These are phyloP conservation scores for Hypoxylon sp. DNA, from an alignment of 2,329 filamentous ascomycete genomes.

Conservation along the genomic window DNA sequence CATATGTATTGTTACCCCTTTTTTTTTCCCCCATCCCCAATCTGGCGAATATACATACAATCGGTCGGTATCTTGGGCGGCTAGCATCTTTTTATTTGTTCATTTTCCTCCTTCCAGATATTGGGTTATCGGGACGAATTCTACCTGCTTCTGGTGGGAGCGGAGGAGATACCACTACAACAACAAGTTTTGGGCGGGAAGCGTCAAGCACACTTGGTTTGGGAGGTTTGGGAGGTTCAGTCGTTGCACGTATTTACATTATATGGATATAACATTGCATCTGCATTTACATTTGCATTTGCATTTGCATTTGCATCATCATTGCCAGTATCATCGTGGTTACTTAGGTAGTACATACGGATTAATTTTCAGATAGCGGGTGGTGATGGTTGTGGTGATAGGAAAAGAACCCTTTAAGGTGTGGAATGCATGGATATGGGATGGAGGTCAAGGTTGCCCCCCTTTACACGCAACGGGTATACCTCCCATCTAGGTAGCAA, in stretches of 20 bases:
- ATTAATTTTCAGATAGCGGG: neutral
- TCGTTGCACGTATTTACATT: neutral
- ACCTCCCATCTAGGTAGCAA: neutral
- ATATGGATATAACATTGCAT: conserved; percentile 1
- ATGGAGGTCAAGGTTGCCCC: too few relatives aligned
- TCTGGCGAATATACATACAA: conserved; percentile 16
- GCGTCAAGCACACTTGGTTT: neutral
- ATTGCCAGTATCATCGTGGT: neutral
- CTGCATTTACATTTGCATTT: too few relatives aligned
- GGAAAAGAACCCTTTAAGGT: neutral
- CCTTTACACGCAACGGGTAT: neutral
- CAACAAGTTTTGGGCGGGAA: conserved; percentile 7
- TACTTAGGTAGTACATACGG: neutral
- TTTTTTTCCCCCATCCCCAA: neutral
- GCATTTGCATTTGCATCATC: neutral
- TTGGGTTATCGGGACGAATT: conserved; percentile 27
- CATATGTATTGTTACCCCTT: conserved; percentile 32
- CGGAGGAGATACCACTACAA: conserved; percentile 52
- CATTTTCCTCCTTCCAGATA: conserved; percentile 1
- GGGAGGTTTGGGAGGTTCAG: neutral
- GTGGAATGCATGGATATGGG: neutral
- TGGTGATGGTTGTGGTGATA: neutral
- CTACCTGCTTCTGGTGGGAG: conserved; percentile 32
- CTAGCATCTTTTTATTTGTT: conserved; percentile 32
- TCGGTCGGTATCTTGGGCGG: conserved; percentile 40